These are phyloP conservation scores for Fusarium sp. DNA, from an alignment of 2,329 filamentous ascomycete genomes.

Conservation along the genomic window DNA sequence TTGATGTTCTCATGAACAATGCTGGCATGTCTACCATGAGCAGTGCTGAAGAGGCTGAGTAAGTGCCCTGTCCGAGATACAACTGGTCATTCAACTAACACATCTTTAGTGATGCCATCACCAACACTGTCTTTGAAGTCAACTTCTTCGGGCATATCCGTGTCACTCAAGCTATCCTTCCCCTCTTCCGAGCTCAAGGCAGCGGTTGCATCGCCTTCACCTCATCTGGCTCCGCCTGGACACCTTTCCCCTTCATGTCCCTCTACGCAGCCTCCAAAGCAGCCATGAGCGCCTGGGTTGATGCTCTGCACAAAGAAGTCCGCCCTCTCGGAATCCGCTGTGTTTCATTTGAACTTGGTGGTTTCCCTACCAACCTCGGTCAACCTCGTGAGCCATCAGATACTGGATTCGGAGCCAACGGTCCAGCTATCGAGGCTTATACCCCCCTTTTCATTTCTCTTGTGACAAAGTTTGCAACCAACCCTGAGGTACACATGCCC, in stretches of 20 bases:
- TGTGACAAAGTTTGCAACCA: background rate
- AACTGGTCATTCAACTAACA: background rate
- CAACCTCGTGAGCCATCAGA: background rate
- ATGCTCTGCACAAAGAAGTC: background rate
- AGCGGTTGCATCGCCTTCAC: background rate
- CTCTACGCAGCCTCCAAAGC: background rate
- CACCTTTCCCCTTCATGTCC: background rate
- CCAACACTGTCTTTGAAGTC: background rate
- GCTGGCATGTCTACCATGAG: background rate
- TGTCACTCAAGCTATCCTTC: background rate
- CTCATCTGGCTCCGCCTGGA: background rate
- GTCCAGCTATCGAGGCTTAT: background rate
- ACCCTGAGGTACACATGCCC: background rate
- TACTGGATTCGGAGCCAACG: background rate
- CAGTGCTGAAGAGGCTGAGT: background rate
- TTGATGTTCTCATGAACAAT: constrained; percentile 6
- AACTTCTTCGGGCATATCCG: background rate
- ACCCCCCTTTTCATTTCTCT: background rate
- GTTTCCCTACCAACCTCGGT: background rate
- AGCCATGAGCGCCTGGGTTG: background rate
- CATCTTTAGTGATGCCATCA: background rate
- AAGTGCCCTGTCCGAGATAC: no score
- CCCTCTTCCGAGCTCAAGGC: background rate
- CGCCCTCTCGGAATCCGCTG: background rate
- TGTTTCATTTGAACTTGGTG: background rate